Evolutionary conservation across 2,329 filamentous ascomycete species (phyloP).

Genomic region (Epichloe brachyelytri): DNA sequence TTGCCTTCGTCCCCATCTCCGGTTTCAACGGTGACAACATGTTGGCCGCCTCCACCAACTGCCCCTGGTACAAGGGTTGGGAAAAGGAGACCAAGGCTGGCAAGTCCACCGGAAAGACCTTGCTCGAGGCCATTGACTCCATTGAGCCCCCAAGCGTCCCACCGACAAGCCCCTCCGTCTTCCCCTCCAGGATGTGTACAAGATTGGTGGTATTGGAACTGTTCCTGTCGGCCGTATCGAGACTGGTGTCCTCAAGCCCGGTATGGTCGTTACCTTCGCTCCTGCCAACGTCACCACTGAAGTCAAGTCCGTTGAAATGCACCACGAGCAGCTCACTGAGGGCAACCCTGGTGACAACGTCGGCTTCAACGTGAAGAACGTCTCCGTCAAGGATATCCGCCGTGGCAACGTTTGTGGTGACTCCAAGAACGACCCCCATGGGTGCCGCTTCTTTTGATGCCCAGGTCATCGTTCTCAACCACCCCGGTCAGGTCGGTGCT

Average conservation of each 20-base stretch:
- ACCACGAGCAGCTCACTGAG: conserved; percentile 96
- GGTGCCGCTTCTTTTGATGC: conserved; percentile 92
- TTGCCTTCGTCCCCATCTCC: conserved; percentile 98
- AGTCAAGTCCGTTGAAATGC: conserved; percentile 99
- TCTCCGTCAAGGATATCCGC: conserved; percentile 99
- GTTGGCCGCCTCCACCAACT: conserved; percentile 79
- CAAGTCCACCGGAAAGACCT: conserved; percentile 88
- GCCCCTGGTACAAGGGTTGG: conserved; percentile 99
- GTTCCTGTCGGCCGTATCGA: conserved; percentile 99
- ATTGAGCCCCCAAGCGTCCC: conserved; percentile 85
- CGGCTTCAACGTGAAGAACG: conserved; percentile 99
- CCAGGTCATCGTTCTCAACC: conserved; percentile 99
- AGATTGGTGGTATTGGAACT: conserved; percentile 99
- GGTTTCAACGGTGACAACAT: conserved; percentile 99
- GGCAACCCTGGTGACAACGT: conserved; percentile 99
- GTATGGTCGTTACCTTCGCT: conserved; percentile 96
- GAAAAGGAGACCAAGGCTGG: conserved; percentile 87
- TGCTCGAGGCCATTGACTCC: conserved; percentile 96
- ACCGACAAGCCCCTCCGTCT: conserved; percentile 99
- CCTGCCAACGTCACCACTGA: conserved; percentile 99
- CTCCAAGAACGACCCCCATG: conserved; percentile 99
- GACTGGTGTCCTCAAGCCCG: conserved; percentile 89
- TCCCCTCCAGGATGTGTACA: conserved; percentile 99
- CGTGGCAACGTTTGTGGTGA: conserved; percentile 99
- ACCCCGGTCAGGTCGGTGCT: conserved; percentile 98